These are phyloP conservation scores for Exidia glandulosa DNA, from an alignment of 768 basidiomycete genomes.

Conservation along the genomic window DNA sequence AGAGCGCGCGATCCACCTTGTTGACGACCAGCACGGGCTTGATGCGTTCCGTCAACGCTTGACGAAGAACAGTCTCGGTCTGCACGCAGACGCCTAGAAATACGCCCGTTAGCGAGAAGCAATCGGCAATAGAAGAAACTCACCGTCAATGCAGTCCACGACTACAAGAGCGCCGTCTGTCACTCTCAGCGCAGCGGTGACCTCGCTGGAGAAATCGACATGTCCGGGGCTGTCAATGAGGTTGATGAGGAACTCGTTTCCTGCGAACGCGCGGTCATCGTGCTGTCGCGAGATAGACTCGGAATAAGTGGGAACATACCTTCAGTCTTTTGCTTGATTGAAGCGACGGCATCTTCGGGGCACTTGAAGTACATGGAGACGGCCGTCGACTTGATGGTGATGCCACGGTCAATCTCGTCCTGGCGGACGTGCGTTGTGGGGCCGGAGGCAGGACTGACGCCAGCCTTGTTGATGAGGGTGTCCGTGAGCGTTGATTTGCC, in stretches of 20 bases:
- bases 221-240: conserved; percentile 46
- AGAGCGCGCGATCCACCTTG: conserved; percentile 44
- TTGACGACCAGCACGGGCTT: conserved; percentile 43
- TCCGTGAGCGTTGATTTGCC: conserved; percentile 45
- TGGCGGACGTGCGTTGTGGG: conserved; percentile 32
- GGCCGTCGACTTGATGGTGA: conserved; percentile 45
- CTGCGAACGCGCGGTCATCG: conserved; percentile 10
- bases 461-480: conserved; percentile 40
- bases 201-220: conserved; percentile 46
- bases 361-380: conserved; percentile 44
- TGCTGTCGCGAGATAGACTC: neutral
- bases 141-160: conserved; percentile 41
- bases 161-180: conserved; percentile 44
- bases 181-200: conserved; percentile 43
- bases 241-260: conserved; percentile 42
- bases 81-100: conserved; percentile 44
- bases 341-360: conserved; percentile 31
- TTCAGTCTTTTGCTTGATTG: conserved; percentile 36
- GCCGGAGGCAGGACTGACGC: conserved; percentile 35
- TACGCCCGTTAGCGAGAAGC: too few relatives aligned
- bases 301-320: conserved; percentile 17
- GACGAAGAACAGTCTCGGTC: conserved; percentile 42
- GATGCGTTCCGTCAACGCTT: conserved; percentile 40
- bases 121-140: too few relatives aligned
- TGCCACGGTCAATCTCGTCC: conserved; percentile 43